Evolutionary conservation across 2,329 filamentous ascomycete genomes (phyloP).

Genomic region (Fusarium verticillioides): DNA sequence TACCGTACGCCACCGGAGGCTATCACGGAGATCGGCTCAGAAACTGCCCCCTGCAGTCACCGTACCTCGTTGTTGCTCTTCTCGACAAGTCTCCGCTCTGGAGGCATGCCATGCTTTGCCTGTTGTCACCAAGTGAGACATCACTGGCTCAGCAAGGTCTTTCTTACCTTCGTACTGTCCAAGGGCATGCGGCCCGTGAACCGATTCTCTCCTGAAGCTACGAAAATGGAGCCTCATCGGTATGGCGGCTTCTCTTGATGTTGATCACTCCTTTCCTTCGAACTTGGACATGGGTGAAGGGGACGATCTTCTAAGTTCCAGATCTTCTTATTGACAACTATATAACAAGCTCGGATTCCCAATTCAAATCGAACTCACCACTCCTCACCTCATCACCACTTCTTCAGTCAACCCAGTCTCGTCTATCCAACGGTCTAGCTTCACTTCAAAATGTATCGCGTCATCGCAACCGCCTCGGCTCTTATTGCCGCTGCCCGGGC

Average conservation of each 20-base stretch:
- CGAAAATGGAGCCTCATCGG: constrained; percentile 16
- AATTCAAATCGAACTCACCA: constrained; percentile 15
- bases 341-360: constrained; percentile 30
- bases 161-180: background rate
- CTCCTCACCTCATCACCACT: constrained; percentile 16
- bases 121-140: background rate
- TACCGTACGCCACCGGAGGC: constrained; percentile 8
- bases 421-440: constrained; percentile 17
- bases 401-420: constrained; percentile 22
- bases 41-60: constrained; percentile 6
- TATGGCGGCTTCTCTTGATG: constrained; percentile 14
- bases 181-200: constrained; percentile 31
- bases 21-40: constrained; percentile 18
- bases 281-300: background rate
- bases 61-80: background rate
- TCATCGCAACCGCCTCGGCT: constrained; percentile 44
- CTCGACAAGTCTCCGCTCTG: constrained; percentile 5
- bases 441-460: constrained; percentile 45
- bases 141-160: background rate
- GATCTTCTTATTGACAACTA: constrained; percentile 1
- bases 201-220: constrained; percentile 12
- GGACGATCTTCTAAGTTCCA: background rate
- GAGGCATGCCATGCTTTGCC: constrained; percentile 6
- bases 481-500: constrained; percentile 48
- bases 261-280: constrained; percentile 7